Conservation (phyloP, 164 flowering plant species). For the Umbellularia californica region DNA sequence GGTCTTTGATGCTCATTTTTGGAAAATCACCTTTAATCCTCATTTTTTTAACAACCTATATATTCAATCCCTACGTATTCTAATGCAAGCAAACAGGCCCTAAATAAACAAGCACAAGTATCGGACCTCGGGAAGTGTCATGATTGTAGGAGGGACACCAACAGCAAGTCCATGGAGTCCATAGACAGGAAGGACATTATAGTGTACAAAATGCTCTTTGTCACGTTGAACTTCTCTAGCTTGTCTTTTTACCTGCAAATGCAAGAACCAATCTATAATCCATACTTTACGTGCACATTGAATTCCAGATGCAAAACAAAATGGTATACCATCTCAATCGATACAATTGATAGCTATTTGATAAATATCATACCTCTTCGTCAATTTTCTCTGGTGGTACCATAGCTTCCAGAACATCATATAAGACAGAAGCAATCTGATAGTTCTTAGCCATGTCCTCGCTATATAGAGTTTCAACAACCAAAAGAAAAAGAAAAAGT, state of each 20-base stretch:
- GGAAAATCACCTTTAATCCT: too few relatives aligned
- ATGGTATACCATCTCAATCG: neutral
- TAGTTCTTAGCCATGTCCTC: slow-evolving; percentile 92
- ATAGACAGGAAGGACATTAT: slow-evolving; percentile 71
- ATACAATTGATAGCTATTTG: neutral
- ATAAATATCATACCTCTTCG: slow-evolving; percentile 45
- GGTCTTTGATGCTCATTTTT: too few relatives aligned
- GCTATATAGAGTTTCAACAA: slow-evolving; percentile 32
- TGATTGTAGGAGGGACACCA: slow-evolving; percentile 65
- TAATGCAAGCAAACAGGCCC: too few relatives aligned
- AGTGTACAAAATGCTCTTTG: slow-evolving; percentile 62
- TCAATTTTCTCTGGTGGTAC: slow-evolving; percentile 56
- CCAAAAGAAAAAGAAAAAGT: neutral
- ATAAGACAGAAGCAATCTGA: slow-evolving; percentile 81
- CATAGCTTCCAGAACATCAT: slow-evolving; percentile 74
- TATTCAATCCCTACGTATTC: too few relatives aligned
- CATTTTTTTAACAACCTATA: too few relatives aligned
- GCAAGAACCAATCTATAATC: slow-evolving; percentile 8
- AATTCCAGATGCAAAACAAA: slow-evolving; percentile 6
- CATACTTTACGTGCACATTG: neutral
- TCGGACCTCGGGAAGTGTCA: slow-evolving; percentile 94
- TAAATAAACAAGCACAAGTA: neutral
- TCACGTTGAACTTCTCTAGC: slow-evolving; percentile 72
- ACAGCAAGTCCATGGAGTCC: slow-evolving; percentile 41
- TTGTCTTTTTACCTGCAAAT: slow-evolving; percentile 53